These are phyloP conservation scores for Paradendryphiella salina DNA, from an alignment of 2,329 filamentous ascomycete genomes.

Conservation along the genomic window DNA sequence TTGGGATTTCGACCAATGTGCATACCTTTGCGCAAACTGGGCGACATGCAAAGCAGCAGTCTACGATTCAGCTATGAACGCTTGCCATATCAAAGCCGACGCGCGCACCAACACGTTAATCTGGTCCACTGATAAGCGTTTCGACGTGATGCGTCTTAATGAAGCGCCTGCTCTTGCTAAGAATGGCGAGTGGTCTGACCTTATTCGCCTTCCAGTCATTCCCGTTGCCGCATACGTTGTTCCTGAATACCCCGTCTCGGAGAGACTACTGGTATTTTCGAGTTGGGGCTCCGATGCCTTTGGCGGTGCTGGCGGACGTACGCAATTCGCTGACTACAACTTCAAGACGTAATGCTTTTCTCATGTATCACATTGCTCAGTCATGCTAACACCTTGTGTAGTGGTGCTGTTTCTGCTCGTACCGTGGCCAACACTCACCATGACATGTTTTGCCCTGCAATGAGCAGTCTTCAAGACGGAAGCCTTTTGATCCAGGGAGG, in stretches of 20 bases:
- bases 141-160: slow-evolving; percentile 28
- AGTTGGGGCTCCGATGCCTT: slow-evolving; percentile 35
- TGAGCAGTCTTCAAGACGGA: slow-evolving; percentile 30
- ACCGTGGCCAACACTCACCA: slow-evolving; percentile 32
- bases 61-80: slow-evolving; percentile 19
- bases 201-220: slow-evolving; percentile 33
- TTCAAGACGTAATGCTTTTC: slow-evolving; percentile 24
- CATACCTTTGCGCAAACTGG: slow-evolving; percentile 27
- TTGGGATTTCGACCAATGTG: slow-evolving; percentile 24
- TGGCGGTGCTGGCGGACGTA: slow-evolving; percentile 27
- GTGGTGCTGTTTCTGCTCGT: slow-evolving; percentile 27
- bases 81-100: slow-evolving; percentile 34
- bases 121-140: slow-evolving; percentile 37
- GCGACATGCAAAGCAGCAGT: slow-evolving; percentile 28
- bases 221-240: slow-evolving; percentile 37
- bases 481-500: slow-evolving; percentile 32
- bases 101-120: slow-evolving; percentile 26
- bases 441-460: slow-evolving; percentile 36
- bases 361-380: neutral
- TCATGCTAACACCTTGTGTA: slow-evolving; percentile 11
- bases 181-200: slow-evolving; percentile 31
- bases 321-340: slow-evolving; percentile 35
- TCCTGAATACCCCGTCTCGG: slow-evolving; percentile 28
- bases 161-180: slow-evolving; percentile 18
- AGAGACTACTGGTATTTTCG: slow-evolving; percentile 31